Base-by-base conservation (phyloP, 2,329 filamentous ascomycete genomes). In the Thelonectria olida region DNA sequence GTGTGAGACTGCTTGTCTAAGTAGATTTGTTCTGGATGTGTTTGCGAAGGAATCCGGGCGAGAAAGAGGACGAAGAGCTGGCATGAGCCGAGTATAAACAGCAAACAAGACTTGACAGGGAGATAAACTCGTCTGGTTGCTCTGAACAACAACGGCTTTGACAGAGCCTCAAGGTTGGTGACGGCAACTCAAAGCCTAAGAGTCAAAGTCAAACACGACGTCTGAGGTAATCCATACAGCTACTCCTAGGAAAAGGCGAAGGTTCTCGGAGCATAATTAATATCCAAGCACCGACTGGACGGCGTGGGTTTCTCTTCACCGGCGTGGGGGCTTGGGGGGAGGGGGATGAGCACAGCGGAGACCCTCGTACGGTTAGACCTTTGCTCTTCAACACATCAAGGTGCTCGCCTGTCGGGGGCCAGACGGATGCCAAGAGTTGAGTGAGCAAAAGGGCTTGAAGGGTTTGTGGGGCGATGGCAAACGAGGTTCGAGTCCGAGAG, bases 301-400 rank as follows among this genome's bases (percentile, higher is more conserved):
- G 25, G n/a, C 8, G 23, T 9, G 25, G 13, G 12, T 17, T 15
- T 48, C 10, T 23, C 38, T 44, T 22, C n/a, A 44, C 12, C 17
- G 19, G 39, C 45, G 52, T 45, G 58, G 52, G 45, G 58, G 34
- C 49, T 20, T 34, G 44, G 50, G 13, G 28, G 9, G 20, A 7
- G 19, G 28, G 17, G 34, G 15, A 38, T 44, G 54, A 27, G 6
- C 27, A 20, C 28, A 23, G 54, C 54, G 10, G 15, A 19, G 12
- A n/a, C 13, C 17, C 48, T 58, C 39, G 48, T 54, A 49, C 36
- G 49, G 28, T 6, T 31, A 12, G 28, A 31, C 39, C 42, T 50
- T 42, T 44, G 34, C 22, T 49, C 49, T 52, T 45, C 27, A 48
- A 56, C 36, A 44, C 57, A 59, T 59, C 57, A 59, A 59, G 50